These are phyloP conservation scores for Coix lacrymajobi DNA, from an alignment of 176 grass and related monocot species.

Conservation along the genomic window DNA sequence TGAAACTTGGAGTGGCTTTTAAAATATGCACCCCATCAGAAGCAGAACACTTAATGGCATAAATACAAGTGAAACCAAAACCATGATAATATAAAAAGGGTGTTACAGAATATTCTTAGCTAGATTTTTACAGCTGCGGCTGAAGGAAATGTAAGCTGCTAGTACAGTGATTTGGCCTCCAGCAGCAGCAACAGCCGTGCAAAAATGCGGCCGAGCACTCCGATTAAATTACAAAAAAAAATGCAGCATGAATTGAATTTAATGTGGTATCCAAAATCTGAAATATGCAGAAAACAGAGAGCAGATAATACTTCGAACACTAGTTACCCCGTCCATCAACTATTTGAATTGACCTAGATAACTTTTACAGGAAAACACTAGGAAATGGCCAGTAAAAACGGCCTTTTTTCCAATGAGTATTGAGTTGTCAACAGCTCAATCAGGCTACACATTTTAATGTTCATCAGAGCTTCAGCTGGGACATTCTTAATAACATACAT, in stretches of 20 bases:
- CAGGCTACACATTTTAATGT: not conserved
- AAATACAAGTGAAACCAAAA: not conserved
- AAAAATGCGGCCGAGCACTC: not conserved
- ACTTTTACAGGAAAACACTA: not conserved
- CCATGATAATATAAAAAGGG: slow-evolving; percentile 4
- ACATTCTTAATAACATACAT: slow-evolving; percentile 8
- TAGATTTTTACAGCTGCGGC: not conserved
- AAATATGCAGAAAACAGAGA: slow-evolving; percentile 12
- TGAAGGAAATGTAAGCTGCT: not conserved
- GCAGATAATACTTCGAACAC: not conserved
- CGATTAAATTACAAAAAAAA: not conserved
- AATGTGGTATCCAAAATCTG: not conserved
- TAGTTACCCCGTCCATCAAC: not conserved
- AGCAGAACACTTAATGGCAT: not conserved
- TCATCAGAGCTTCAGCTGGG: not conserved
- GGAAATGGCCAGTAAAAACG: slow-evolving; percentile 5
- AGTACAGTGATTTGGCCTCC: not conserved
- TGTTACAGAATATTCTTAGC: not conserved
- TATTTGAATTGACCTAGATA: slow-evolving; percentile 6
- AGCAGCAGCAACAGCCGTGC: not conserved
- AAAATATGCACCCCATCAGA: not conserved
- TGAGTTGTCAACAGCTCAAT: slow-evolving; percentile 11
- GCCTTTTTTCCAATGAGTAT: not conserved
- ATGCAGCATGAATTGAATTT: not conserved
- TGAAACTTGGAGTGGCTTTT: not conserved